Conservation (phyloP, 768 basidiomycete genomes). For the Leccinum broughii region DNA sequence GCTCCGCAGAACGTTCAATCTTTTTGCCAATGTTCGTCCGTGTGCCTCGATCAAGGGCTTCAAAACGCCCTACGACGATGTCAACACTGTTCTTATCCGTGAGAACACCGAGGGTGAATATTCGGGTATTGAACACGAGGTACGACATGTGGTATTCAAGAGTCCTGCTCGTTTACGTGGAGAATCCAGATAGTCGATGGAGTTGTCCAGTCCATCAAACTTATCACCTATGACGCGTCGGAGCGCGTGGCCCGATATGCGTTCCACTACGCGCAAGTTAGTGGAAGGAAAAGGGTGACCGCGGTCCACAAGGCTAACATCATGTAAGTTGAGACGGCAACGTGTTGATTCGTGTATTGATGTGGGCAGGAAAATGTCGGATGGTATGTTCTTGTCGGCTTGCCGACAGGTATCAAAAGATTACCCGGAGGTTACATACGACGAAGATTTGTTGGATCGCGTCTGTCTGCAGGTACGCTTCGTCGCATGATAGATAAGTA, state of each 20-base stretch:
- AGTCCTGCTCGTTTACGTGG: slow-evolving; percentile 14
- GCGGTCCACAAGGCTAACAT: slow-evolving; percentile 99
- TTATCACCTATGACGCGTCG: slow-evolving; percentile 98
- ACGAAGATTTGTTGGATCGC: slow-evolving; percentile 96
- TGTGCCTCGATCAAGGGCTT: slow-evolving; percentile 95
- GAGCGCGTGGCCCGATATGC: slow-evolving; percentile 98
- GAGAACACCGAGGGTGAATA: slow-evolving; percentile 99
- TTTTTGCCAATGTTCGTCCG: slow-evolving; percentile 98
- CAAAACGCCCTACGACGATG: slow-evolving; percentile 98
- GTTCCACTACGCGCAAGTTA: slow-evolving; percentile 93
- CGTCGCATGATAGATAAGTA: background rate
- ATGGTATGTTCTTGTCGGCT: slow-evolving; percentile 98
- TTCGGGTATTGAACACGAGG: slow-evolving; percentile 99
- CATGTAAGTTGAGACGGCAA: slow-evolving; percentile 60
- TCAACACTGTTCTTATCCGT: slow-evolving; percentile 96
- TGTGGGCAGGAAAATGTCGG: slow-evolving; percentile 92
- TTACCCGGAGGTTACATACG: slow-evolving; percentile 90
- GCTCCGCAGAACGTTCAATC: slow-evolving; percentile 93
- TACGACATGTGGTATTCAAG: slow-evolving; percentile 32
- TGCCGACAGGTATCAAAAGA: slow-evolving; percentile 96
- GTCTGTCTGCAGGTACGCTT: slow-evolving; percentile 82
- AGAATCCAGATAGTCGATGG: slow-evolving; percentile 82
- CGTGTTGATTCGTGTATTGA: slow-evolving; percentile 14
- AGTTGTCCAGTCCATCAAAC: slow-evolving; percentile 98
- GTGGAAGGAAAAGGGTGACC: slow-evolving; percentile 88